These are phyloP conservation scores for Colletotrichum truncatum DNA, from an alignment of 2,329 filamentous ascomycete genomes.

Conservation along the genomic window DNA sequence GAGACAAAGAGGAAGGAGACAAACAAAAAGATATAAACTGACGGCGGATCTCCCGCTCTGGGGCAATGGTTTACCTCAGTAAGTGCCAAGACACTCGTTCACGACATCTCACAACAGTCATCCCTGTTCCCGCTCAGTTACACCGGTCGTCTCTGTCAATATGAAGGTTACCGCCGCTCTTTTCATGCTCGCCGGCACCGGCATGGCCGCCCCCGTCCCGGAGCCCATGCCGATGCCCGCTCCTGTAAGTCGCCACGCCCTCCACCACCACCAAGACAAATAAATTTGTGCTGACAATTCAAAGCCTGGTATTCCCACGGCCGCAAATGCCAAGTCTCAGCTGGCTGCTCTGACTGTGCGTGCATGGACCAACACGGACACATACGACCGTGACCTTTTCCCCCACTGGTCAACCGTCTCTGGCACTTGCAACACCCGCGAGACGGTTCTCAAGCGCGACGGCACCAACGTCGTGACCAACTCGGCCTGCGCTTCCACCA, in stretches of 20 bases:
- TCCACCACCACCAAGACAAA: not conserved
- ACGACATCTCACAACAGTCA: not conserved
- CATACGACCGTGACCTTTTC: slow-evolving; percentile 75
- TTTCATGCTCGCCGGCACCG: slow-evolving; percentile 32
- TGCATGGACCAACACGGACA: slow-evolving; percentile 59
- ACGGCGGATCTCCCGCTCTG: slow-evolving; percentile 20
- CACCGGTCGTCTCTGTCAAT: not conserved
- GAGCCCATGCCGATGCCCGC: slow-evolving; percentile 33
- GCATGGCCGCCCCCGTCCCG: slow-evolving; percentile 34
- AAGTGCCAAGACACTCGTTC: slow-evolving; percentile 22
- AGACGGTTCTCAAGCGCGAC: slow-evolving; percentile 79
- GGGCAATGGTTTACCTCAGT: not conserved
- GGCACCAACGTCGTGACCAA: slow-evolving; percentile 69
- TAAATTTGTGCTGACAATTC: not conserved
- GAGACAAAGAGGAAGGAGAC: slow-evolving; percentile 13
- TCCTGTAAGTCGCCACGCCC: slow-evolving; percentile 33
- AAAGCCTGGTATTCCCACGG: slow-evolving; percentile 70
- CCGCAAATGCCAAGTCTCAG: slow-evolving; percentile 63
- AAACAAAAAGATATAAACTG: slow-evolving; percentile 19
- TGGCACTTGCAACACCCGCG: slow-evolving; percentile 76
- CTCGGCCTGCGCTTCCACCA: slow-evolving; percentile 68
- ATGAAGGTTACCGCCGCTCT: slow-evolving; percentile 32
- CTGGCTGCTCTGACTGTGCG: slow-evolving; percentile 68
- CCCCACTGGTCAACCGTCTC: slow-evolving; percentile 75
- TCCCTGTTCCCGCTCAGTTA: not conserved